Conservation (phyloP, 768 basidiomycete species). For the Calocybe cyanea region DNA sequence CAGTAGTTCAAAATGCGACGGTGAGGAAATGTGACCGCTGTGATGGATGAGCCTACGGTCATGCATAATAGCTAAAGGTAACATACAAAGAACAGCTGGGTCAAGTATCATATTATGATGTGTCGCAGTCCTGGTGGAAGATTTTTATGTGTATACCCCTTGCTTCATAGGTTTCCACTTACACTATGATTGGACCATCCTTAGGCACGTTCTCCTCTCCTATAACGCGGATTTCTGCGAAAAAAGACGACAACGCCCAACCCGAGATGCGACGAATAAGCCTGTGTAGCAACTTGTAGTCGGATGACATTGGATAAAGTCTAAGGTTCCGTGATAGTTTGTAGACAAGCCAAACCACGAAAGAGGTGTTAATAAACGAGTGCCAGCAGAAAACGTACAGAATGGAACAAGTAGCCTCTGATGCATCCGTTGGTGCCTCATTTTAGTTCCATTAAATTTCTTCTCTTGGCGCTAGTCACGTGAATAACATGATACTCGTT, state of each 20-base stretch:
- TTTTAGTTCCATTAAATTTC: too few relatives aligned
- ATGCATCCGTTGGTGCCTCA: too few relatives aligned
- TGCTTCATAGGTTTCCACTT: slow-evolving; percentile 28
- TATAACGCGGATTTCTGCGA: slow-evolving; percentile 81
- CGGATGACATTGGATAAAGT: slow-evolving; percentile 22
- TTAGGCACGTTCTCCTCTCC: slow-evolving; percentile 85
- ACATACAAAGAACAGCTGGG: slow-evolving; percentile 72
- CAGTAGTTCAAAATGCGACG: slow-evolving; percentile 82
- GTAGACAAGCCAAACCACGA: too few relatives aligned
- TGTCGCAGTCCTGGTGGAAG: slow-evolving; percentile 58
- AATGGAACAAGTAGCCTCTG: too few relatives aligned
- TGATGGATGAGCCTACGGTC: slow-evolving; percentile 7
- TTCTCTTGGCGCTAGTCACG: too few relatives aligned
- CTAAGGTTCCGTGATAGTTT: too few relatives aligned
- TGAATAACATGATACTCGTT: too few relatives aligned
- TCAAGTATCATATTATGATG: slow-evolving; percentile 98
- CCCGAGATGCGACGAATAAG: slow-evolving; percentile 67
- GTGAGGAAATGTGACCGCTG: slow-evolving; percentile 82
- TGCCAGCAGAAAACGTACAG: too few relatives aligned
- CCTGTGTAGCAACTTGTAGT: slow-evolving; percentile 55
- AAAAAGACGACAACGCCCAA: slow-evolving; percentile 81
- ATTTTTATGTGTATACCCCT: too few relatives aligned
- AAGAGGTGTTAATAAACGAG: too few relatives aligned
- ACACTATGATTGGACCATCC: slow-evolving; percentile 93
- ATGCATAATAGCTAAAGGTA: background rate